Evolutionary conservation across 1,284 basidiomycete species (phyloP).

Genomic region (Phellinidium pouzarii): DNA sequence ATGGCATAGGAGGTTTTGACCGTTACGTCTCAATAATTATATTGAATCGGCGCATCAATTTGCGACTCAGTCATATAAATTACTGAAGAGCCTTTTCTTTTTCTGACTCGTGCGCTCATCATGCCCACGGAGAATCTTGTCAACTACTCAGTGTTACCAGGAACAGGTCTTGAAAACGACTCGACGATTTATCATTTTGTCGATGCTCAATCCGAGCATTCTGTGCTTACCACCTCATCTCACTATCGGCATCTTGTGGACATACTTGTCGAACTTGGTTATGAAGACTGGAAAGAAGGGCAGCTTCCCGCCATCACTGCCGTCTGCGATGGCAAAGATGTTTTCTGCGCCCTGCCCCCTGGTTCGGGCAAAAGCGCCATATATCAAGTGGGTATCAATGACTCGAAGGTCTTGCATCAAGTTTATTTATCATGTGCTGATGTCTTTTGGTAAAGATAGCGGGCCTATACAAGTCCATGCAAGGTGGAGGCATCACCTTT

Average conservation of each 20-base stretch:
- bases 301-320: neutral
- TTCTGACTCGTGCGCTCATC: too few relatives aligned
- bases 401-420: neutral
- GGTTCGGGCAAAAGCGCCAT: neutral
- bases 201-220: neutral
- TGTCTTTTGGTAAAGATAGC: neutral
- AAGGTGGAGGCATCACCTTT: neutral
- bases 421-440: neutral
- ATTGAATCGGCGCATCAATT: too few relatives aligned
- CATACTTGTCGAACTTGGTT: neutral
- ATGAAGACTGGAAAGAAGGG: neutral
- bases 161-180: too few relatives aligned
- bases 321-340: neutral
- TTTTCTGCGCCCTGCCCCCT: neutral
- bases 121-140: too few relatives aligned
- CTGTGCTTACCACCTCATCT: neutral
- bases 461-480: conserved; percentile 1
- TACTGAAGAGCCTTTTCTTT: too few relatives aligned
- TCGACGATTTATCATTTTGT: too few relatives aligned
- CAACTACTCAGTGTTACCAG: too few relatives aligned
- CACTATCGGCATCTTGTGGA: neutral
- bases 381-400: neutral
- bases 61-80: too few relatives aligned
- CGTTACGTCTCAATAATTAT: too few relatives aligned
- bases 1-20: too few relatives aligned